These are phyloP conservation scores for Chlorella ohadii DNA, from an alignment of 139 green algal species.

Conservation along the genomic window DNA sequence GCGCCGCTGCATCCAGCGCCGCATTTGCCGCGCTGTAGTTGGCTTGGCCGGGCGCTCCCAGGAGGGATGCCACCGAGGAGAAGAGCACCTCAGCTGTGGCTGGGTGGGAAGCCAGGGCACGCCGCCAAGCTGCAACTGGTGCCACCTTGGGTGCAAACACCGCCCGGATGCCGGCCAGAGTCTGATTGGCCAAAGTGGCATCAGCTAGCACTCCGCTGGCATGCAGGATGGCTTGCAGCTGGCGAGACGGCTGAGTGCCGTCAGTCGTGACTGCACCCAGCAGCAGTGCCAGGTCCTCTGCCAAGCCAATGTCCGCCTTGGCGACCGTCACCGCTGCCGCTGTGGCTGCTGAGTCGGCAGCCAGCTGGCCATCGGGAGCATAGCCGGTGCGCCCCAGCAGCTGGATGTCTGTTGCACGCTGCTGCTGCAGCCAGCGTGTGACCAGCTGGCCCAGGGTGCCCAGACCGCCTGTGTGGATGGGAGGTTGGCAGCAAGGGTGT, in stretches of 20 bases:
- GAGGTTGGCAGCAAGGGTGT: too few species aligned
- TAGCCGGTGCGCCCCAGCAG: slow-evolving; percentile 42
- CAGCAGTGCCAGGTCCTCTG: slow-evolving; percentile 30
- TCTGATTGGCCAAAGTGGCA: slow-evolving; percentile 72
- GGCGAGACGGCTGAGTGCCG: background rate
- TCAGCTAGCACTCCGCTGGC: slow-evolving; percentile 79
- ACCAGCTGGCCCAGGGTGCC: slow-evolving; percentile 62
- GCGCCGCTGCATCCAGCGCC: slow-evolving; percentile 55
- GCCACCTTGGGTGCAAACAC: slow-evolving; percentile 59
- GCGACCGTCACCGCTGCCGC: slow-evolving; percentile 21
- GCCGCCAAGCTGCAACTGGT: slow-evolving; percentile 17
- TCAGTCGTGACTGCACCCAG: background rate
- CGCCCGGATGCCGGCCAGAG: slow-evolving; percentile 33
- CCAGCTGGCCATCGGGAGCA: background rate
- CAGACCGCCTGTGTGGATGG: slow-evolving; percentile 31
- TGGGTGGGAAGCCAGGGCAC: slow-evolving; percentile 21
- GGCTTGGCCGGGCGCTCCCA: slow-evolving; percentile 59
- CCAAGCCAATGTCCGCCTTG: slow-evolving; percentile 42
- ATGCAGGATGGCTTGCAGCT: slow-evolving; percentile 64
- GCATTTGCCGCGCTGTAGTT: slow-evolving; percentile 73
- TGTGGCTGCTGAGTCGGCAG: background rate
- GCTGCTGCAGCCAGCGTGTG: slow-evolving; percentile 65
- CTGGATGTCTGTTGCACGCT: slow-evolving; percentile 27
- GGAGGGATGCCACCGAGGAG: slow-evolving; percentile 66
- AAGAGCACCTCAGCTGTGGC: slow-evolving; percentile 62